Base-by-base conservation (phyloP, 352 stramenopile genomes). In the Globisporangium echinulatum region DNA sequence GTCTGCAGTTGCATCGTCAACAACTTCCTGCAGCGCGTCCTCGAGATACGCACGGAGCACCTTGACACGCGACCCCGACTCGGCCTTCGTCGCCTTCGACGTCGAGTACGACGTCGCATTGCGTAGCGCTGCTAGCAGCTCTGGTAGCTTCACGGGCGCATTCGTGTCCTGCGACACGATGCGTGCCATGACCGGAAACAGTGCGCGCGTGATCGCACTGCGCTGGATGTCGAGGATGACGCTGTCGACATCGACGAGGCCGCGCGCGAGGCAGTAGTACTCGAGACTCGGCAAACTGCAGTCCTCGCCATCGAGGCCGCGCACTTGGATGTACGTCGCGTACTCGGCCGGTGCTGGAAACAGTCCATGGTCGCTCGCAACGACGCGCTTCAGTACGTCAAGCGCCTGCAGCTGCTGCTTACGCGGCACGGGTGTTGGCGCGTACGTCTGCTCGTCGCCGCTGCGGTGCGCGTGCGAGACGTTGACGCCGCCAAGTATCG, bases 401-500 rank as follows among this genome's bases (percentile, higher is more conserved):
- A 89, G 63, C 17, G 74, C 79, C 40, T 63, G 57, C 3, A 70
- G 19, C 51, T 89, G 79, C 17, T 69, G 73, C 3, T 43, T 47
- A 38, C 66, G 71, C 0, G 75, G 56, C 2, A 89, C 49, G n/a
- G 70, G 72, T 7, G 56, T 33, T 1, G 78, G 63, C 0, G 61
- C 55, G 49, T 83, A 87, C 11, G 50, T 42, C 7, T 42, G 63
- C 62, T 87, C 71, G 4, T 56, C 60, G 1, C 66, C 62, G 7
- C 58, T 47, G 43, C 64, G 69, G 47, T 92, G 79, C 14, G 79
- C 74, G 52, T 88, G 71, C 6, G 79, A 88, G 33, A 79, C 66
- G 47, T 90, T 82, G 39, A 83, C 71, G 25, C 77, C 76, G 6
- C 82, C 82, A 2, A 92, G 64, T 64, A 87, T 65, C 5, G 76